phyloP scores from a whole-genome alignment of 2,329 filamentous ascomycete genomes.

The Sclerotinia trifoliorum region DNA sequence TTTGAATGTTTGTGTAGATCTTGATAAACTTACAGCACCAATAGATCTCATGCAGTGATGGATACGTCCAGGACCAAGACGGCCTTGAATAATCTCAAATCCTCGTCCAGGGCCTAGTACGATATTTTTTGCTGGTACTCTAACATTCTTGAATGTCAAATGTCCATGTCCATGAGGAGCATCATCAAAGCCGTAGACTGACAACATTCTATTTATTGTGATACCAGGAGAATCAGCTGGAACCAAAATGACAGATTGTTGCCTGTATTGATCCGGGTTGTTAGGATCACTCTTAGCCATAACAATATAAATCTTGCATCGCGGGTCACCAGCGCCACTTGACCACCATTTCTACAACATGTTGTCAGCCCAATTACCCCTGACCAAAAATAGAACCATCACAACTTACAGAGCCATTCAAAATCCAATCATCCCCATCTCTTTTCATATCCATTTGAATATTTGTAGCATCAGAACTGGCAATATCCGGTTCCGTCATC shows the following conservation, averaged over 20 bases:
- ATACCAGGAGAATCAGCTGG: constrained; percentile 78
- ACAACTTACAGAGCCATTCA: constrained; percentile 75
- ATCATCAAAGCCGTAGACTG: constrained; percentile 94
- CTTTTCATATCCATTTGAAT: constrained; percentile 79
- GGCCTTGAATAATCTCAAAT: constrained; percentile 98
- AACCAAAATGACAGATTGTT: constrained; percentile 92
- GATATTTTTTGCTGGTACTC: constrained; percentile 79
- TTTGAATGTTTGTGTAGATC: background rate
- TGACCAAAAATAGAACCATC: background rate
- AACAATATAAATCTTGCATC: constrained; percentile 91
- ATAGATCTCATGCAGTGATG: constrained; percentile 97
- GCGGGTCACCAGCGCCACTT: constrained; percentile 86
- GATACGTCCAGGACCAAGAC: constrained; percentile 91
- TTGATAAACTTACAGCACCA: constrained; percentile 61
- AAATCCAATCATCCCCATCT: constrained; percentile 83
- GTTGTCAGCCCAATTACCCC: constrained; percentile 29
- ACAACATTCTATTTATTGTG: constrained; percentile 90
- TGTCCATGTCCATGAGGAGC: constrained; percentile 98
- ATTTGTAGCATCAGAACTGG: constrained; percentile 89
- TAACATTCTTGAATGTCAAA: constrained; percentile 83
- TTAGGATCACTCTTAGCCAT: constrained; percentile 88
- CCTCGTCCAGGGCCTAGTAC: constrained; percentile 90
- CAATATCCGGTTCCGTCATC: constrained; percentile 90
- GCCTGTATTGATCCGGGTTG: constrained; percentile 76
- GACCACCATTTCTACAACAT: constrained; percentile 92